These are phyloP conservation scores for Solanum boliviense DNA, from an alignment of 257 asterid species.

Conservation along the genomic window DNA sequence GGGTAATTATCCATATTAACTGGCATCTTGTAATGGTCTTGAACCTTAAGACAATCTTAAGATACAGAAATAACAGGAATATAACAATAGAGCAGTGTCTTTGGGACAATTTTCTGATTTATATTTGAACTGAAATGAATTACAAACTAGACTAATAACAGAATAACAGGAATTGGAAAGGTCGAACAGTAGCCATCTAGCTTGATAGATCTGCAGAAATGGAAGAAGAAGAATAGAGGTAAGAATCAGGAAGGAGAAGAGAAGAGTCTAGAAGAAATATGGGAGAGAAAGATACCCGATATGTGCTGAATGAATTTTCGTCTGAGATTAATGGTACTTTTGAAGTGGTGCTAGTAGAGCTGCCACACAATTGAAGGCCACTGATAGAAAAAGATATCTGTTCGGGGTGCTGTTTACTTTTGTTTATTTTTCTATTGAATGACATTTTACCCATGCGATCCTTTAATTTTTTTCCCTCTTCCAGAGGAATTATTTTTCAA, in stretches of 20 bases:
- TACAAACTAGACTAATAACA: not conserved
- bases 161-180: not conserved
- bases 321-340: not conserved
- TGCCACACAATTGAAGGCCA: not conserved
- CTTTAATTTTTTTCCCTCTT: not conserved
- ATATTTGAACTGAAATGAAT: not conserved
- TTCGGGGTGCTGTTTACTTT: not conserved
- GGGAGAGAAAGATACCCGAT: not conserved
- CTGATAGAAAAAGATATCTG: not conserved
- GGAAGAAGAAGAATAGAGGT: not conserved
- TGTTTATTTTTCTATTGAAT: not conserved
- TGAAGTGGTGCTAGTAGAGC: not conserved
- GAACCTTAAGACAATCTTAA: not conserved
- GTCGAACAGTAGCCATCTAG: not conserved
- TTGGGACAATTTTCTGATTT: not conserved
- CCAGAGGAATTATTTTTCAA: not conserved
- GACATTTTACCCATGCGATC: not conserved
- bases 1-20: not conserved
- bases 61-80: not conserved
- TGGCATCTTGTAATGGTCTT: not conserved
- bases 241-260: not conserved
- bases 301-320: not conserved
- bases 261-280: not conserved
- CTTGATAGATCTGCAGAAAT: not conserved
- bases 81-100: not conserved